Evolutionary conservation across 2,329 filamentous ascomycete species (phyloP), one percentile per base, ranked within the genome.

Genomic region (Botrytis pseudocinerea): DNA sequence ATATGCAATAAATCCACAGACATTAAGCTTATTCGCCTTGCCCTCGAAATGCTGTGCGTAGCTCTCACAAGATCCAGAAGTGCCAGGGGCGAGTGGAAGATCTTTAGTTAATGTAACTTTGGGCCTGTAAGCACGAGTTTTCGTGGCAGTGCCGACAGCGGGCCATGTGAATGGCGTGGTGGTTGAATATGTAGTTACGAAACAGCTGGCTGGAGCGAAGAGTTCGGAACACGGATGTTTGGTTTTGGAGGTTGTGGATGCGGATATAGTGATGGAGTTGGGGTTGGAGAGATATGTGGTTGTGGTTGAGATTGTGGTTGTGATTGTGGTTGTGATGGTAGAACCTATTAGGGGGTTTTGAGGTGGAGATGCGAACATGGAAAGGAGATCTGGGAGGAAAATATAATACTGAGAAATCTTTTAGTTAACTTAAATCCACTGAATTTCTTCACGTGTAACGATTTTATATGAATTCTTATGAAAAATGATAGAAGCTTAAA

Each of bases 11-110:
- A 28, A 28, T 14, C 16, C n/a, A 35, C 63, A 51, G 2, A 4
- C 4, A 3, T 66, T 66, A 0, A 66, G 0, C 1, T 0, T 9
- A 54, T 2, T 4, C 14, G 44, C 16, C 28, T 32, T 48, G 2
- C 44, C 3, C 18, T 28, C 32, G 2, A 66, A 40, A 25, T 40
- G 46, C 10, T 2, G 44, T 1, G 44, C 12, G 40, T 66, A 51
- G 3, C 0, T 20, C 4, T 1, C n/a, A 20, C 40, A 46, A 4
- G 46, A 35, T 4, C 7, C 6, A 25, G 63, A 48, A 10, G 54
- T 59, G 18, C 42, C 63, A 10, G 63, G 44, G 0, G 63, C 63
- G 3, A 66, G 63, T 28, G 63, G 63, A 16, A 66, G 44, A 35
- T 66, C 20, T 6, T 10, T 35, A 2, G 5, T 16, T 14, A 20